phyloP scores from a whole-genome alignment of 192 early-diverging fungal genomes.

The Rhizoclosmatium sp. region DNA sequence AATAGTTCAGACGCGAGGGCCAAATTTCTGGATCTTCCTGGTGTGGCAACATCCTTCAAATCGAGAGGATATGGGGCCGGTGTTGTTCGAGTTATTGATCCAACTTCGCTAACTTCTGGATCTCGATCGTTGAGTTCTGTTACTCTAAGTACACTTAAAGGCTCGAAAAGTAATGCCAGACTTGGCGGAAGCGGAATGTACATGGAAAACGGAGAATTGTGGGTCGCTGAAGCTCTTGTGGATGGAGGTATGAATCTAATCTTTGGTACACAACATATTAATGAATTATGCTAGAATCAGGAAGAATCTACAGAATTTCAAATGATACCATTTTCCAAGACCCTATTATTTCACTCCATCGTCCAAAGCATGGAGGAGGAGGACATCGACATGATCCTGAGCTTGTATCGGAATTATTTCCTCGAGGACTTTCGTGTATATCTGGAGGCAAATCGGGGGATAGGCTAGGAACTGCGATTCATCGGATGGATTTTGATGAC shows the following conservation, averaged over 20 bases:
- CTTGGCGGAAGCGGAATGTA: slow-evolving; percentile 20
- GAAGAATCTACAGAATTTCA: neutral
- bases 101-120: neutral
- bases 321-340: neutral
- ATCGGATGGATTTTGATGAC: slow-evolving; percentile 24
- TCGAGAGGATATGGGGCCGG: slow-evolving; percentile 31
- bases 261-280: neutral
- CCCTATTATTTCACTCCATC: neutral
- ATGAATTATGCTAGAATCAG: slow-evolving; percentile 2
- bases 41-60: slow-evolving; percentile 16
- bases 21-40: slow-evolving; percentile 43
- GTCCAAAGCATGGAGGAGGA: neutral
- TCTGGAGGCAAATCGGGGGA: neutral
- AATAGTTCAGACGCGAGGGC: neutral
- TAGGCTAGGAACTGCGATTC: slow-evolving; percentile 12
- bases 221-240: slow-evolving; percentile 19
- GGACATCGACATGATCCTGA: neutral
- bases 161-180: slow-evolving; percentile 25
- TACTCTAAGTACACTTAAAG: slow-evolving; percentile 3
- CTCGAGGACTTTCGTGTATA: slow-evolving; percentile 4
- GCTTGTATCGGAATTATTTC: neutral
- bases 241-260: slow-evolving; percentile 10
- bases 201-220: slow-evolving; percentile 18
- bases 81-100: slow-evolving; percentile 6
- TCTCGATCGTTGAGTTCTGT: neutral